Evolutionary conservation across 2,329 filamentous ascomycete genomes (phyloP).

Genomic region (Botrytis galanthina): DNA sequence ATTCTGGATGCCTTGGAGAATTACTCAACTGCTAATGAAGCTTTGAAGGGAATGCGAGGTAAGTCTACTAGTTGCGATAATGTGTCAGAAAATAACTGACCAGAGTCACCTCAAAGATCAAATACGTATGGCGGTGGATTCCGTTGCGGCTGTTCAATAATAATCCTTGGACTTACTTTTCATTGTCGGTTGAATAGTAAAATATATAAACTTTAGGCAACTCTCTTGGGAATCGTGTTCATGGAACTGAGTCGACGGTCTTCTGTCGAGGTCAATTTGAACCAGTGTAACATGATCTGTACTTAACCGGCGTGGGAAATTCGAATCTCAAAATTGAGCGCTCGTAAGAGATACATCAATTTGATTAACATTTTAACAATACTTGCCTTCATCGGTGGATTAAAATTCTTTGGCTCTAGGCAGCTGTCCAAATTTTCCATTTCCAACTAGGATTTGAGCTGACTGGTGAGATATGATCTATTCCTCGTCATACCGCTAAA

Average conservation of each 20-base stretch:
- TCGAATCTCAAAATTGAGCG: no score
- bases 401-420: background rate
- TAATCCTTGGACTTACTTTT: background rate
- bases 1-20: conserved; percentile 31
- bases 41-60: conserved; percentile 34
- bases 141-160: background rate
- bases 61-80: background rate
- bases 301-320: no score
- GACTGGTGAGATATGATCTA: background rate
- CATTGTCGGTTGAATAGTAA: background rate
- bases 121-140: conserved; percentile 10
- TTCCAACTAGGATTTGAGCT: background rate
- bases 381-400: background rate
- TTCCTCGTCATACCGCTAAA: background rate
- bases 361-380: background rate
- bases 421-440: background rate
- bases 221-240: background rate
- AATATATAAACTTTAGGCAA: background rate
- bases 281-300: background rate
- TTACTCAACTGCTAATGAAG: conserved; percentile 34
- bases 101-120: background rate
- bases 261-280: background rate
- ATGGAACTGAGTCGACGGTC: background rate
- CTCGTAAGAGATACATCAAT: background rate
- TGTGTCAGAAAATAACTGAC: background rate